Conservation (phyloP, 768 basidiomycete genomes). For the Tulasnella calospora region DNA sequence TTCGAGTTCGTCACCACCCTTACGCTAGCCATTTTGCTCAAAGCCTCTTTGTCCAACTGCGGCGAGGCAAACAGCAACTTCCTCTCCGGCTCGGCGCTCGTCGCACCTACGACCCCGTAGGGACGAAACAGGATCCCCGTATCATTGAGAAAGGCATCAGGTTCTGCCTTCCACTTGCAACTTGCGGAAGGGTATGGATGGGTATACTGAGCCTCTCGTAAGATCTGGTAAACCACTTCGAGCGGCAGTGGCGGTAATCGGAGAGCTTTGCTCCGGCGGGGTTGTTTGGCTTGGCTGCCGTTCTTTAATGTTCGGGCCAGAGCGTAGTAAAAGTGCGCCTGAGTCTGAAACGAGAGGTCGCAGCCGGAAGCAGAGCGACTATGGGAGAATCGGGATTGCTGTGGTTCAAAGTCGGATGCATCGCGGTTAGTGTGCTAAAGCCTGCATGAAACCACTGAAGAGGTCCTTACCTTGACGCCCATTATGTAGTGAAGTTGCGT, state of each 20-base stretch:
- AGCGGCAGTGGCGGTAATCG: not conserved
- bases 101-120: not conserved
- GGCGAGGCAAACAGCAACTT: constrained; percentile 2
- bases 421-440: not conserved
- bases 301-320: constrained; percentile 4
- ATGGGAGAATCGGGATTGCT: not conserved
- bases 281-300: not conserved
- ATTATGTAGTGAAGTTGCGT: not conserved
- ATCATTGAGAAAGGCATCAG: not conserved
- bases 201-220: not conserved
- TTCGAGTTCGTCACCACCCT: constrained; percentile 7
- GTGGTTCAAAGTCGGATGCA: not conserved
- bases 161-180: not conserved
- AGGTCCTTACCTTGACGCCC: not conserved
- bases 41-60: not conserved
- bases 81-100: not conserved
- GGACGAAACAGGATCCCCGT: not conserved
- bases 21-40: not conserved
- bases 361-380: not conserved
- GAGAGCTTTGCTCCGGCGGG: not conserved
- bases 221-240: constrained; percentile 11
- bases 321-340: constrained; percentile 9
- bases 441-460: not conserved
- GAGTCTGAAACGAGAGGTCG: not conserved
- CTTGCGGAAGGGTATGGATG: not conserved